These are phyloP conservation scores for Suillus alpinus DNA, from an alignment of 768 basidiomycete species.

Conservation along the genomic window DNA sequence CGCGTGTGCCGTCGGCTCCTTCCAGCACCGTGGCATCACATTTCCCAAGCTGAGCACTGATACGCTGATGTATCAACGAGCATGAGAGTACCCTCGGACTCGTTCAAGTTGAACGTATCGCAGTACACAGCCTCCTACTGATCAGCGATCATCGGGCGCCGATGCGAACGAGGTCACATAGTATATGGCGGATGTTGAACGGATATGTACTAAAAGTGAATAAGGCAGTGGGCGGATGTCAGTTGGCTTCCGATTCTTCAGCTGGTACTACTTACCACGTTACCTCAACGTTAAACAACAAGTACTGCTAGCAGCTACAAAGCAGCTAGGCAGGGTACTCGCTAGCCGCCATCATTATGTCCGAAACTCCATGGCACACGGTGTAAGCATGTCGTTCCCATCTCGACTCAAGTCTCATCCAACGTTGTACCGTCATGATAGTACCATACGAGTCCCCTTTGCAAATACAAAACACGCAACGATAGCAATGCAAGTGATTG, in stretches of 20 bases:
- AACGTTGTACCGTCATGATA: slow-evolving; percentile 20
- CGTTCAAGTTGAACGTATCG: background rate
- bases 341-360: slow-evolving; percentile 17
- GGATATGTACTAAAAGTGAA: background rate
- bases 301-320: background rate
- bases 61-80: background rate
- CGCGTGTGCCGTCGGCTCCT: background rate
- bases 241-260: background rate
- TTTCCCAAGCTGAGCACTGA: background rate
- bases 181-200: background rate
- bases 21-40: background rate
- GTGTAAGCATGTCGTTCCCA: slow-evolving; percentile 39
- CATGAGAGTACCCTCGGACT: background rate
- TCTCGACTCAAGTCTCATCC: background rate
- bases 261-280: background rate
- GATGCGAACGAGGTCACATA: background rate
- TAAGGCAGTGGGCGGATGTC: background rate
- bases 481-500: slow-evolving; percentile 81
- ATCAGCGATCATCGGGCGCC: background rate
- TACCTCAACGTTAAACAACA: background rate
- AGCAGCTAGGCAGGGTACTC: background rate
- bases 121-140: background rate
- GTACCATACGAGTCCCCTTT: slow-evolving; percentile 78
- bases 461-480: slow-evolving; percentile 67
- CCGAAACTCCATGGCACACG: slow-evolving; percentile 46